Evolutionary conservation across 2,329 filamentous ascomycete species (phyloP), one percentile per base, ranked within the genome.

Genomic region (Exophiala aquamarina): DNA sequence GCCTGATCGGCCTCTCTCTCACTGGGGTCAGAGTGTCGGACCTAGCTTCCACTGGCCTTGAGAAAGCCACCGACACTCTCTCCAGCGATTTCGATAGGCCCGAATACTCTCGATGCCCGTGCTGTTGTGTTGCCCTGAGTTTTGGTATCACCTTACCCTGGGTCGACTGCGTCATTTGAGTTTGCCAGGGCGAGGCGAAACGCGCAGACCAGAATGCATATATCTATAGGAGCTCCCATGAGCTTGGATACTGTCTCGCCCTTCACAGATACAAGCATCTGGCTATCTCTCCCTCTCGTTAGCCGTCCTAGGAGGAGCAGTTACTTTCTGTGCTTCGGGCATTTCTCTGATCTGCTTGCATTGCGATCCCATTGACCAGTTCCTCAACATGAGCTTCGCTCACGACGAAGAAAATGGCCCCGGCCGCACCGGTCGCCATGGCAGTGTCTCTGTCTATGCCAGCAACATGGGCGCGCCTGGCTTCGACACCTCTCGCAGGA

Each of bases 401-500:
- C 47, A 56, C 35, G 55, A 58, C 17, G 53, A 52, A 41, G 56
- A 58, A 45, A 26, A 42, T 19, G 55, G 55, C 41, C n/a, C 34
- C 26, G 50, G 23, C 11, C 51, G 48, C 31, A 20, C 46, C 36
- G 53, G 53, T 31, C 44, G 56, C 31, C 56, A 59, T 41, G 47
- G 49, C 42, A 57, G 54, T 44, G 56, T 59, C 28, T 57, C 56
- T 39, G 29, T 52, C 43, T 59, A 59, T 51, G 52, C 52, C 17
- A 41, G 32, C 34, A 57, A 57, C 42, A 31, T 50, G 47, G 55
- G 52, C 26, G 44, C 47, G 17, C 40, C 49, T 4, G 41, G 44
- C 14, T 52, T 44, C 33, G 54, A 59, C 26, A 45, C 47, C 18
- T 50, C 52, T 13, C 53, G 56, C 44, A 48, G 56, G 29, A 45